Percentiles rank a stretch among this genome's conserved stretches.
These are phyloP conservation scores for Hypomontagnella monticulosa DNA, from an alignment of 495 filamentous ascomycete genomes.

Conservation along the genomic window DNA sequence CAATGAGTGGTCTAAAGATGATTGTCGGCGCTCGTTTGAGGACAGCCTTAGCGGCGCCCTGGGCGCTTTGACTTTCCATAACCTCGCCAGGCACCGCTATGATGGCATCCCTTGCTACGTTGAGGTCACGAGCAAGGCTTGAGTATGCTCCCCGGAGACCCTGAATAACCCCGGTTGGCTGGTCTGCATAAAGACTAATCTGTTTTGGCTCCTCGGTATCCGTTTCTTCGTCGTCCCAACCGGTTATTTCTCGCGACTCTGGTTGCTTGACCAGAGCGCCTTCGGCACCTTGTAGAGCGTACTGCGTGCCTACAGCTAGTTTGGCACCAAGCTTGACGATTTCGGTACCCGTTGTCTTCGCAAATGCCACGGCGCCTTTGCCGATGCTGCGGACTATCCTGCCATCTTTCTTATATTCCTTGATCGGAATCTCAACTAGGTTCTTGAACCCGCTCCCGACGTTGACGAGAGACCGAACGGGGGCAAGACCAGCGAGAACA, in stretches of 20 bases:
- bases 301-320: constrained; percentile 93
- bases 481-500: constrained; percentile 88
- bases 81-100: constrained; percentile 94
- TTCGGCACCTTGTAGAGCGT: constrained; percentile 86
- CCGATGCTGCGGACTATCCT: constrained; percentile 89
- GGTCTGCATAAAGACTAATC: constrained; percentile 91
- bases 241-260: constrained; percentile 43
- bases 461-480: constrained; percentile 87
- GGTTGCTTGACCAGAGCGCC: constrained; percentile 69
- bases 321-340: constrained; percentile 93
- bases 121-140: constrained; percentile 85
- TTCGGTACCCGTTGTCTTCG: constrained; percentile 90
- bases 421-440: constrained; percentile 86
- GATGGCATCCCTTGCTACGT: constrained; percentile 85
- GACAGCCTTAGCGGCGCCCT: constrained; percentile 83
- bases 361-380: constrained; percentile 89
- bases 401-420: constrained; percentile 93
- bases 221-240: constrained; percentile 70
- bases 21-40: constrained; percentile 86
- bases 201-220: constrained; percentile 74
- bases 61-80: constrained; percentile 83
- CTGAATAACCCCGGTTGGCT: constrained; percentile 86
- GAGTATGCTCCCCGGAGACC: constrained; percentile 83
- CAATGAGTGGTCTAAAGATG: constrained; percentile 88
- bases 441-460: constrained; percentile 87